phyloP scores from a whole-genome alignment of 139 green algal genomes.

The Tetradesmus lagerheimii region DNA sequence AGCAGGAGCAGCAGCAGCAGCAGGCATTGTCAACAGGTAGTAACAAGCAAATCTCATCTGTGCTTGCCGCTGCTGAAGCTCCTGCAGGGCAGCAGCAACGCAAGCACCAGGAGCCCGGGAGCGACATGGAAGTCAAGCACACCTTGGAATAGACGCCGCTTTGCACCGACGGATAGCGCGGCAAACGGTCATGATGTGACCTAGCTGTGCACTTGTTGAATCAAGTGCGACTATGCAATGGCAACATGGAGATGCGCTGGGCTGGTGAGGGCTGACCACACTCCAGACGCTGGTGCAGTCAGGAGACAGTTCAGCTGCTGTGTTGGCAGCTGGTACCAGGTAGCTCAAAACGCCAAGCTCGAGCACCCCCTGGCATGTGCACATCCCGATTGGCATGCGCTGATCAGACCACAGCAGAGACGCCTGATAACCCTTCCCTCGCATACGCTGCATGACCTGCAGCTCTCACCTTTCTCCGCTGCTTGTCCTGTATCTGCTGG shows the following conservation, averaged over 20 bases:
- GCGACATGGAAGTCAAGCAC: neutral
- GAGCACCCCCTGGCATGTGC: too few relatives aligned
- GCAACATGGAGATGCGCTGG: neutral
- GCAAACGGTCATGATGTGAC: neutral
- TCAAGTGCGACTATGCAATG: neutral
- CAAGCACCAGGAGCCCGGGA: too few relatives aligned
- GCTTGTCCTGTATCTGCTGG: slow-evolving; percentile 51
- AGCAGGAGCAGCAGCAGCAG: neutral
- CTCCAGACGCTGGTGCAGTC: neutral
- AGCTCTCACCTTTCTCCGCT: slow-evolving; percentile 30
- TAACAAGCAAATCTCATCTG: too few relatives aligned
- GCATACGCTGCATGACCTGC: neutral
- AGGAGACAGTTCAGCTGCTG: neutral
- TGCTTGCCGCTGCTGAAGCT: too few relatives aligned
- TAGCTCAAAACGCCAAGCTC: too few relatives aligned
- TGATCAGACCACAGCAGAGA: too few relatives aligned
- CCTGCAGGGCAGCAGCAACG: too few relatives aligned
- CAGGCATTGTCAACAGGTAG: too few relatives aligned
- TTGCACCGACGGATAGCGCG: neutral
- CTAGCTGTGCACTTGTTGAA: neutral
- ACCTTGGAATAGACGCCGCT: neutral
- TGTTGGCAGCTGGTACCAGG: too few relatives aligned
- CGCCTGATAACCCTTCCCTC: too few relatives aligned
- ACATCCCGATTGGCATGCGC: too few relatives aligned
- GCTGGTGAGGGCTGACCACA: neutral